Evolutionary conservation across 1,284 basidiomycete species (phyloP), one percentile per base, ranked within the genome.

Genomic region (Fomes fomentarius): DNA sequence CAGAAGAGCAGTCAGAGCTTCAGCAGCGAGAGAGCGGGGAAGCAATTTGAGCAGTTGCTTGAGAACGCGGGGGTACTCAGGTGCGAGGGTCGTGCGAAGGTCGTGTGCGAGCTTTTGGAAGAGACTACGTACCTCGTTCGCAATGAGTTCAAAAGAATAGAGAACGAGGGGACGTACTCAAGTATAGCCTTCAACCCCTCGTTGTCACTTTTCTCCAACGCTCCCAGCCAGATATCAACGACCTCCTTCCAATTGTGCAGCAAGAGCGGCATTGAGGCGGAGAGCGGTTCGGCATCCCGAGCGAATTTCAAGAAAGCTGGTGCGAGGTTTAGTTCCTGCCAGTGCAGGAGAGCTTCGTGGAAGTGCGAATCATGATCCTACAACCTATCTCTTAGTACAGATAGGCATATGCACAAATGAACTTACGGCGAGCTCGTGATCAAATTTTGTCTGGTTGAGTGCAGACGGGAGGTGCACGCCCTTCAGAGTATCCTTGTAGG

Each of bases 291-390:
- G 0, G 81, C 80, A 47, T 79, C 76, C 52, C 81, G 76, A 2
- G 87, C 83, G 60, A 94, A 91, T 19, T 78, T 72, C 54, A 93
- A 75, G 71, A 94, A 96, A 0, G 84, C 78, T 0, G 87, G 82
- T 0, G 91, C 81, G 25, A 96, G 82, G 69, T 92, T 94, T 48
- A 95, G 81, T 61, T 92, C 87, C 57, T 80, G 76, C 87, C 89
- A 91, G 60, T 89, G 82, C 24, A 83, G 75, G 25, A 93, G 74
- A 1, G 85, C 78, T 62, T 81, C 77, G 53, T 85, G 81, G 64
- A 93, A 92, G 64, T 89, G 85, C 0, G 87, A 90, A 54, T 84
- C 81, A 63, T 82, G 81, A 57, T 91, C 87, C 87, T 91, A 30
- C 42, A 50, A 25, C 9, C n/a, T 8, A 14, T 46, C 3, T 35